Evolutionary conservation across 1,284 basidiomycete genomes (phyloP).

Genomic region (Melanopsichium pennsylvanicum): DNA sequence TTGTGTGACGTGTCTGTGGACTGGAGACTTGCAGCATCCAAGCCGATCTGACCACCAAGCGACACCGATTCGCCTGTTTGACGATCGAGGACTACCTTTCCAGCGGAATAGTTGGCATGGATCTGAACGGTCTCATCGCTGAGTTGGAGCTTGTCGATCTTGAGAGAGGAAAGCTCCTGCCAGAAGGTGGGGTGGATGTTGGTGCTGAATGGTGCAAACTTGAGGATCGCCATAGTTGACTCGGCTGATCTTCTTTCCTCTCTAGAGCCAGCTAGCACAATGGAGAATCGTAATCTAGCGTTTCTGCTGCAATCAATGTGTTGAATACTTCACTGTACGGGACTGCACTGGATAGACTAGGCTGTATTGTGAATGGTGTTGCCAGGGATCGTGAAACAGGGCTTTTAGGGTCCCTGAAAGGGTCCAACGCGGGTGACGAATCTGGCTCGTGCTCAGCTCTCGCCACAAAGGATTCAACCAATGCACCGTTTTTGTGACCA

Average conservation of each 20-base stretch:
- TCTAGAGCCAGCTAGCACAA: too few species aligned
- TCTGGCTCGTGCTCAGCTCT: constrained; percentile 18
- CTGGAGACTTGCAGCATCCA: constrained; percentile 62
- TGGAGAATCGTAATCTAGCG: too few species aligned
- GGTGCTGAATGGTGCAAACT: constrained; percentile 86
- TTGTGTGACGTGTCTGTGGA: constrained; percentile 67
- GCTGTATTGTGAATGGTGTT: too few species aligned
- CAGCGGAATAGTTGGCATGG: constrained; percentile 75
- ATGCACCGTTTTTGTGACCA: background rate
- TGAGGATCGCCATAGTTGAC: constrained; percentile 68
- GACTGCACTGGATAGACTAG: too few species aligned
- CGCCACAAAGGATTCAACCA: too few species aligned
- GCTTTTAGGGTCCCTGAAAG: constrained; percentile 21
- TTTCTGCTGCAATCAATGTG: too few species aligned
- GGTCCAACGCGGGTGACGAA: constrained; percentile 5
- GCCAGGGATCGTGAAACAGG: too few species aligned
- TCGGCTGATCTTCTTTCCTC: too few species aligned
- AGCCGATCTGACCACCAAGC: constrained; percentile 54
- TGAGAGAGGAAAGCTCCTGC: constrained; percentile 86
- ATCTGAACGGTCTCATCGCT: constrained; percentile 77
- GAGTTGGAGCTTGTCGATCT: constrained; percentile 88
- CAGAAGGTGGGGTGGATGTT: constrained; percentile 90
- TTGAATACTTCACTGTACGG: too few species aligned
- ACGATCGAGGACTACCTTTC: constrained; percentile 77
- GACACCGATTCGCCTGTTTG: constrained; percentile 70